Base-by-base conservation (phyloP, 345 rosid genomes). In the Kandelia obovata region DNA sequence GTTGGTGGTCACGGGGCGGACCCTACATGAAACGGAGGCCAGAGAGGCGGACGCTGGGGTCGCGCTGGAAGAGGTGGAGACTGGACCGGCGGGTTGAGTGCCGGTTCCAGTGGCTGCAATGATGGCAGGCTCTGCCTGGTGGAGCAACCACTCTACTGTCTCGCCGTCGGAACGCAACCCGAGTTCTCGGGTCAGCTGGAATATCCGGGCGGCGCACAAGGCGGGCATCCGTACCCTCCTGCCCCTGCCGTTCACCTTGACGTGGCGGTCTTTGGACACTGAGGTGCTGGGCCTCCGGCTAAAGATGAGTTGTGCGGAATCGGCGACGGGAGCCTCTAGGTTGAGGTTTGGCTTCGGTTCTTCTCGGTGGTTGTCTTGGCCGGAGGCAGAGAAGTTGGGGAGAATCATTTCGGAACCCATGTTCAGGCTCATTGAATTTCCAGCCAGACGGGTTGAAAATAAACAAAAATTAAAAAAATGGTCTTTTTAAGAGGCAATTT, bases 181-280 rank as follows among this genome's bases (percentile, higher is more conserved):
- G 31, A 89, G 92, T 64, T 89, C 92, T 46, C 88, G 82, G 61
- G 92, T 89, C 23, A 86, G 78, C 82, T 89, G 96, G 57, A 90
- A 90, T 70, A 88, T 84, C 68, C 92, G 70, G 56, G 96, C 91
- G 4, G 91, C 92, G 71, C 86, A 81, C 26, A 90, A 83, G 1
- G 87, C 83, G 0, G 91, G 89, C 85, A 88, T 82, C 69, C 92
- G 88, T 7, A 90, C 87, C 11, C 92, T 82, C 62, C 91, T 86
- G 28, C 96, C 87, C 49, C 93, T 66, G 74, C 93, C 91, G 69
- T 90, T 80, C 30, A 90, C 90, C 65, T 88, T 90, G 58, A 85
- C 81, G 71, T 88, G 96, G 23, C 93, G 91, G 81, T 90, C 96
- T 53, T 73, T 83, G 25, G 89, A 60, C 2, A 26, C 16, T 3